Percentiles rank a stretch among this genome's conserved stretches.
Conservation (phyloP, 306 rosid genomes). For the Prinsepia uniflora region DNA sequence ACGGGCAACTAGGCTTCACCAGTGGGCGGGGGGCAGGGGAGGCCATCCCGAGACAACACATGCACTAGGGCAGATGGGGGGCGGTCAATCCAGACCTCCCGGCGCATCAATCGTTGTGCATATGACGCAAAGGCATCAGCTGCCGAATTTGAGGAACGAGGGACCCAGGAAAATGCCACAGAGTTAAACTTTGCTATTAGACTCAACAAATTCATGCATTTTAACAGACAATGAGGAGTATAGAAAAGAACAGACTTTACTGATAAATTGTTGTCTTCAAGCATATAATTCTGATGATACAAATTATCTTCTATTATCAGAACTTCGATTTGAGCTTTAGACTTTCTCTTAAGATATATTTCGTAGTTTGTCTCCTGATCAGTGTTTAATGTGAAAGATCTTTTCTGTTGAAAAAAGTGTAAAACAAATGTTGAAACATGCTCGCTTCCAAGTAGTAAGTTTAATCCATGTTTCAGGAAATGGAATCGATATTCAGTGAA, state of each 20-base stretch:
- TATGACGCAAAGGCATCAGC: too few relatives aligned
- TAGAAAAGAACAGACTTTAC: background rate
- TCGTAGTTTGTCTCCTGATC: background rate
- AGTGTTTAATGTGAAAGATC: background rate
- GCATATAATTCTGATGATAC: background rate
- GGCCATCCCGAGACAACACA: too few relatives aligned
- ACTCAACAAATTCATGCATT: background rate
- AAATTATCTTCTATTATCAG: background rate
- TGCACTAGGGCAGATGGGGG: too few relatives aligned
- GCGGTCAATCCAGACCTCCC: too few relatives aligned
- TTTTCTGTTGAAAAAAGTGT: conserved; percentile 2
- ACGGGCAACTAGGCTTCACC: too few relatives aligned
- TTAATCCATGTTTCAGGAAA: conserved; percentile 49
- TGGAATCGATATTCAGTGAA: conserved; percentile 75
- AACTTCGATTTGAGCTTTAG: background rate
- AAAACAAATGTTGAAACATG: background rate
- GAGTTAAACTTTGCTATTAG: too few relatives aligned
- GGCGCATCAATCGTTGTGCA: too few relatives aligned
- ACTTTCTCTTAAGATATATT: background rate
- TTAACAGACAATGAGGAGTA: background rate
- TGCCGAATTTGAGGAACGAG: too few relatives aligned
- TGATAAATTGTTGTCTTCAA: background rate
- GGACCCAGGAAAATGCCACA: too few relatives aligned
- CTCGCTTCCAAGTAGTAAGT: background rate
- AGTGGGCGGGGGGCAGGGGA: too few relatives aligned